Evolutionary conservation across 305 asterid genomes (phyloP), one percentile per base, ranked within the genome.

Genomic region (Striga hermonthica): DNA sequence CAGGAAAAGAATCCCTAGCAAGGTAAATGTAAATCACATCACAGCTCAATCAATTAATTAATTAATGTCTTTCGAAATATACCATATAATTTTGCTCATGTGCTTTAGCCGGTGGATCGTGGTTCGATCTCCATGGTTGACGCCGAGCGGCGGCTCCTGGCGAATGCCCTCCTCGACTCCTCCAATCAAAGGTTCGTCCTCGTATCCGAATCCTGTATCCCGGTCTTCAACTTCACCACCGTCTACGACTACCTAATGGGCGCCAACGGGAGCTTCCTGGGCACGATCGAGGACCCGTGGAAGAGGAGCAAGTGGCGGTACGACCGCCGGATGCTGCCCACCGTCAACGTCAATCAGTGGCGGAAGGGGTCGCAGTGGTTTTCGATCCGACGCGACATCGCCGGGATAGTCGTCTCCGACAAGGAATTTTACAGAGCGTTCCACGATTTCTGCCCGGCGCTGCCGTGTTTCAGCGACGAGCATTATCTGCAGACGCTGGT

Each of bases 1-100:
- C 11, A 78, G 66, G 14, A 75, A 81, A 72, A 81, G 57, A 45
- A 86, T 86, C 59, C 88, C 94, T 4, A 82, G 85, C 85, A 83
- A 88, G 91, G 96, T 87, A 22, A 22, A 22, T 22, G n/a, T 2
- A 22, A 1, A 22, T 22, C 31, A 22, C 31, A 22, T 22, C 31
- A 22, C 31, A 22, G 31, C 31, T 22, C 31, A 22, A 22, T 22
- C 31, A 22, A 22, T 22, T 22, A 22, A 22, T 22, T 22, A 22
- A 22, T 22, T 22, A 22, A 22, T 22, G 1, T 0, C 1, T 22
- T 22, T 22, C 31, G 31, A 22, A 22, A 22, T 22, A 22, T 2
- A 1, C 2, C 31, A 22, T 2, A 22, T 22, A 22, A 22, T 22
- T 45, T 58, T 7, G 41, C 64, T 49, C 2, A 9, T 55, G 35